These are phyloP conservation scores for Buddleja alternifolia DNA, from an alignment of 257 asterid species.

Conservation along the genomic window DNA sequence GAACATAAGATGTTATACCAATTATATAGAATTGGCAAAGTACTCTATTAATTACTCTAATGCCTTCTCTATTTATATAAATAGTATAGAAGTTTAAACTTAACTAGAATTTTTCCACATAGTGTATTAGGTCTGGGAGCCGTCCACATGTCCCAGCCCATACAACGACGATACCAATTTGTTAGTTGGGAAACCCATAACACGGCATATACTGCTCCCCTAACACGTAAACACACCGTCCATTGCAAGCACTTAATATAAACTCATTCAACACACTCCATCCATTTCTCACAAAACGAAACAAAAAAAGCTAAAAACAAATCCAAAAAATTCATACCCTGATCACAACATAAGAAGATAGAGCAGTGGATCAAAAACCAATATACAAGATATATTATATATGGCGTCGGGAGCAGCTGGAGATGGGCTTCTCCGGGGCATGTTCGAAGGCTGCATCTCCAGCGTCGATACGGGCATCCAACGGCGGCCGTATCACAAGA, in stretches of 20 bases:
- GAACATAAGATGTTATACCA: no score
- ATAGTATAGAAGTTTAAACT: no score
- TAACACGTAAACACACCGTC: background rate
- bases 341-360: no score
- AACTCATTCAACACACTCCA: background rate
- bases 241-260: background rate
- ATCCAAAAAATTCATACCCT: background rate
- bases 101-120: no score
- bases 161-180: background rate
- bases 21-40: no score
- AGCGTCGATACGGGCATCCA: conserved; percentile 37
- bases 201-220: no score
- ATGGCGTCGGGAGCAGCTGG: conserved; percentile 65
- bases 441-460: conserved; percentile 54
- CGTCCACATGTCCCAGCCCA: background rate
- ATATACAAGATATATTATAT: background rate
- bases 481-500: conserved; percentile 55
- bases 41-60: no score
- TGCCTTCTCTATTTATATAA: no score
- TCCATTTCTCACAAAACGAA: background rate
- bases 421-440: conserved; percentile 52
- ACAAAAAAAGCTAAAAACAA: background rate
- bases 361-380: no score
- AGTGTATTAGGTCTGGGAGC: background rate
- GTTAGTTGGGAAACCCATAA: no score